Conservation (phyloP, 306 rosid species). For the Cucurbita moschata region DNA sequence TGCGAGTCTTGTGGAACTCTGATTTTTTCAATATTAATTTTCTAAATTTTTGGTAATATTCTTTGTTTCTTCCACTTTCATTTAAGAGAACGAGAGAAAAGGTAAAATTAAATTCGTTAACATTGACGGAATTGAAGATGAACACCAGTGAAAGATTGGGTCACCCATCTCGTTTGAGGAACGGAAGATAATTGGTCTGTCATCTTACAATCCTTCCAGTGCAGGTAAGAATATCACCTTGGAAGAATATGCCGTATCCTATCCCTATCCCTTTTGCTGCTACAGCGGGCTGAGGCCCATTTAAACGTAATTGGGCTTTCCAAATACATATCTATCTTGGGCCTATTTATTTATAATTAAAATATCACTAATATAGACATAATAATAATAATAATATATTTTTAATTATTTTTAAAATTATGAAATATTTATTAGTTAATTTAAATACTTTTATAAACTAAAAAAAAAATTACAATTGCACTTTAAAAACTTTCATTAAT, state of each 20-base stretch:
- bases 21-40: not conserved
- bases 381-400: too few relatives aligned
- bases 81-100: not conserved
- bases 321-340: not conserved
- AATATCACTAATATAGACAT: too few relatives aligned
- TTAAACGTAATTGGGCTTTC: not conserved
- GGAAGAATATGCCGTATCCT: not conserved
- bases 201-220: not conserved
- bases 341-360: not conserved
- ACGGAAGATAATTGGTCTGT: not conserved
- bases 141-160: not conserved
- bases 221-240: not conserved
- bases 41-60: not conserved
- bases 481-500: too few relatives aligned
- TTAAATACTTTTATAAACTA: too few relatives aligned
- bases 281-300: not conserved
- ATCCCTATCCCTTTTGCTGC: not conserved
- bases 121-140: not conserved
- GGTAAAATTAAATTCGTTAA: not conserved
- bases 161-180: not conserved
- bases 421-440: too few relatives aligned
- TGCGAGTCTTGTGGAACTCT: constrained; percentile 1
- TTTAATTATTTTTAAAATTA: too few relatives aligned
- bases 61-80: not conserved
- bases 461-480: too few relatives aligned